Percentiles rank a stretch among this genome's conserved stretches.
phyloP scores from a whole-genome alignment of 257 asterid genomes.

The Solanum sitiens region DNA sequence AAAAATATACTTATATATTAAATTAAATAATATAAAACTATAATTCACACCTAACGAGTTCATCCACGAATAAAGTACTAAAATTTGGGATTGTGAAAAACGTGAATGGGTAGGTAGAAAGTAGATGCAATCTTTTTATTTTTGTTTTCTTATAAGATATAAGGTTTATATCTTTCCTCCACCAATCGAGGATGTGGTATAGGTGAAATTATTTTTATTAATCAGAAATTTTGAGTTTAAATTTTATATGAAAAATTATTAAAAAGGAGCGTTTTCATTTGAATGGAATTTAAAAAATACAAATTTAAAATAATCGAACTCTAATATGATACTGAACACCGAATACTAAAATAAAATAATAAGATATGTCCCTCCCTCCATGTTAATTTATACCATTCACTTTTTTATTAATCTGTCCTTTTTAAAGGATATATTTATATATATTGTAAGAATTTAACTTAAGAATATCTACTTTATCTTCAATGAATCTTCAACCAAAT shows the following conservation, averaged over 20 bases:
- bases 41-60: background rate
- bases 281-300: accelerated
- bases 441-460: too few species aligned
- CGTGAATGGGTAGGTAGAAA: background rate
- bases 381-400: too few species aligned
- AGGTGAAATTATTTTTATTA: accelerated
- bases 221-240: accelerated
- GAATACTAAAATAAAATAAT: too few species aligned
- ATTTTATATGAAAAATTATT: too few species aligned
- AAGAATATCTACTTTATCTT: too few species aligned
- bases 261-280: accelerated
- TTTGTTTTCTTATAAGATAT: background rate
- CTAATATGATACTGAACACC: accelerated
- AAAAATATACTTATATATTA: background rate
- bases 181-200: too few species aligned
- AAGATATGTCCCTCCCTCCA: too few species aligned
- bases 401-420: too few species aligned
- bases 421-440: too few species aligned
- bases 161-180: too few species aligned
- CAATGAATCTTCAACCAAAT: too few species aligned
- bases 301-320: accelerated
- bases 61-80: background rate
- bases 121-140: background rate
- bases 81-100: background rate
- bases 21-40: background rate